Conservation (phyloP, 148 eudicot species). For the Dianthus caryophyllus region DNA sequence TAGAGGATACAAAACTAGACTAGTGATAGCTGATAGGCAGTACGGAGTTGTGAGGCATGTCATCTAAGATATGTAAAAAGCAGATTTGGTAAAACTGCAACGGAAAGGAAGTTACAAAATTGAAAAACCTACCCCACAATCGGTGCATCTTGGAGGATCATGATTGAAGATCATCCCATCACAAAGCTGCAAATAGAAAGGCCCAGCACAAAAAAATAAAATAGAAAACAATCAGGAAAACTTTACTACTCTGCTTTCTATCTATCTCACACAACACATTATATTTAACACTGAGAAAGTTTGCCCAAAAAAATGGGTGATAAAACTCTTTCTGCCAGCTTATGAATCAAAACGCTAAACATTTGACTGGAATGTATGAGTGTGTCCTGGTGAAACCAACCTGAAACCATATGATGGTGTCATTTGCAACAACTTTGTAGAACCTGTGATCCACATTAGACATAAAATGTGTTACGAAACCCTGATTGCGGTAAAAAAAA, state of each 20-base stretch:
- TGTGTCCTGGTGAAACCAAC: conserved; percentile 80
- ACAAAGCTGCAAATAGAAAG: conserved; percentile 61
- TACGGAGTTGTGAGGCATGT: not conserved
- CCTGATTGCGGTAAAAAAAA: not conserved
- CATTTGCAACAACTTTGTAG: conserved; percentile 75
- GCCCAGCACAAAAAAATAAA: conserved; percentile 15
- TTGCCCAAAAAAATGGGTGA: not conserved
- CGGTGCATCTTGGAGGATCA: conserved; percentile 69
- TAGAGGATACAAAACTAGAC: not conserved
- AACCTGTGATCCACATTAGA: conserved; percentile 46
- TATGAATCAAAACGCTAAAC: not conserved
- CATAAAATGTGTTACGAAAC: conserved; percentile 4
- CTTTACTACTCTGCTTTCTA: not conserved
- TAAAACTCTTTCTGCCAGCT: conserved; percentile 7
- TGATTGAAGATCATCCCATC: conserved; percentile 90
- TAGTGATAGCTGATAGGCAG: not conserved
- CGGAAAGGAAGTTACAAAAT: not conserved
- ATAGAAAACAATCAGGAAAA: too few species aligned
- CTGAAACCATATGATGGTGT: conserved; percentile 97
- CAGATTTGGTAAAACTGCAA: conserved; percentile 2
- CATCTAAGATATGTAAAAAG: not conserved
- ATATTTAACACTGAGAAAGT: too few species aligned
- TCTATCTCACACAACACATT: conserved; percentile 5
- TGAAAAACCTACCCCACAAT: conserved; percentile 52
- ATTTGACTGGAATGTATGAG: conserved; percentile 19